Conservation (phyloP, 1,284 basidiomycete species). For the Pseudozyma tsukubaensis region DNA sequence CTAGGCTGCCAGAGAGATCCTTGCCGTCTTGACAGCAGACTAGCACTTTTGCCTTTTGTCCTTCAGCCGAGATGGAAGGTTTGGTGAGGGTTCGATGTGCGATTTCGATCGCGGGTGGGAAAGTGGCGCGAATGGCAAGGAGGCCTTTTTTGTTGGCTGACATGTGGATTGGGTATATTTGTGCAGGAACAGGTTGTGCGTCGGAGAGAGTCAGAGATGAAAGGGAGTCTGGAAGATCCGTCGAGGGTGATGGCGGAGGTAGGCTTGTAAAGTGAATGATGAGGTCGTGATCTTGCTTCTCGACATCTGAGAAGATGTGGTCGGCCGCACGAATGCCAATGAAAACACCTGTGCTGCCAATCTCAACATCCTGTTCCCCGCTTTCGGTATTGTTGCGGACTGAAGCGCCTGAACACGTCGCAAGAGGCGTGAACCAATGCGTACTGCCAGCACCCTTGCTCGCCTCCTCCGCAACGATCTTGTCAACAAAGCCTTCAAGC, state of each 20-base stretch:
- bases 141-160: slow-evolving; percentile 49
- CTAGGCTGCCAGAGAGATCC: slow-evolving; percentile 40
- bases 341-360: slow-evolving; percentile 18
- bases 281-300: slow-evolving; percentile 9
- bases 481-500: slow-evolving; percentile 71
- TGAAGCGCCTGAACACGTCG: background rate
- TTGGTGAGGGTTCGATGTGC: slow-evolving; percentile 19
- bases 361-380: slow-evolving; percentile 6
- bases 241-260: background rate
- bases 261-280: slow-evolving; percentile 27
- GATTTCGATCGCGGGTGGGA: slow-evolving; percentile 35
- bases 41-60: slow-evolving; percentile 11
- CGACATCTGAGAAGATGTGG: slow-evolving; percentile 17
- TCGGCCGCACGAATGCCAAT: slow-evolving; percentile 23
- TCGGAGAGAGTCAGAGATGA: background rate
- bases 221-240: background rate
- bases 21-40: slow-evolving; percentile 41
- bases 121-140: slow-evolving; percentile 22
- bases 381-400: background rate
- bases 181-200: background rate
- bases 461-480: slow-evolving; percentile 12
- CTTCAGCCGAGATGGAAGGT: background rate
- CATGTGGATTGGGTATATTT: slow-evolving; percentile 15
- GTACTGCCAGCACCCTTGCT: background rate
- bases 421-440: slow-evolving; percentile 44